Evolutionary conservation across 2,329 filamentous ascomycete species (phyloP), one percentile per base, ranked within the genome.

Genomic region (Aureobasidium sp.): DNA sequence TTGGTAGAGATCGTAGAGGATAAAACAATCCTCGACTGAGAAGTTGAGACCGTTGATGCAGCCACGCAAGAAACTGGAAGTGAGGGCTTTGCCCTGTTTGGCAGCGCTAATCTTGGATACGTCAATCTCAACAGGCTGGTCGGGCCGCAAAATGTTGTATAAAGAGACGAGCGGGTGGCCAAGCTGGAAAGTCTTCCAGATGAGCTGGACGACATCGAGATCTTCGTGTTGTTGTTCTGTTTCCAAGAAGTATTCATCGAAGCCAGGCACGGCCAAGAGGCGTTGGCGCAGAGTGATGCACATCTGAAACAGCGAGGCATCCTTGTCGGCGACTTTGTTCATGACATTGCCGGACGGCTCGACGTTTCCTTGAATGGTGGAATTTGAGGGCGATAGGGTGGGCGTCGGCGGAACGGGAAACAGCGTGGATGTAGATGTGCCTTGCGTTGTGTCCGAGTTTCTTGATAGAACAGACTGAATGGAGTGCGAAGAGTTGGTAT

Each of bases 301-400:
- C 74, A 96, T 96, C 75, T 97, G 93, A 75, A 96, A 99, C 27
- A 99, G 84, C 12, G 92, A 97, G 63, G 88, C 84, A 61, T 90
- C 90, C 67, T 94, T 92, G 73, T 96, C 92, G 73, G 92, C 94
- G 73, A 90, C 89, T 75, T 93, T 90, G 77, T 99, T 99, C 81
- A 99, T 96, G 74, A 99, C 96, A 75, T 96, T 97, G 74, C 89
- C 84, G 63, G 89, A 91, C 64, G 91, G 89, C 69, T 90, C 78
- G 64, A 92, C 83, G 64, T 84, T 84, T 49, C 85, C 85, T 63
- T 80, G 83, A 50, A 80, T 77, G 74, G 35, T 33, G 19, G 60
- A 54, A 75, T 75, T 54, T 60, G 64, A 47, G 47, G 67, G 67
- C 17, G 57, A 49, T 6, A 60, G 44, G 17, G 57, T 50, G 5